Percentiles rank a stretch among this genome's conserved stretches.
Evolutionary conservation across 2,329 filamentous ascomycete genomes (phyloP).

Genomic region (Keithomyces neogunnii): DNA sequence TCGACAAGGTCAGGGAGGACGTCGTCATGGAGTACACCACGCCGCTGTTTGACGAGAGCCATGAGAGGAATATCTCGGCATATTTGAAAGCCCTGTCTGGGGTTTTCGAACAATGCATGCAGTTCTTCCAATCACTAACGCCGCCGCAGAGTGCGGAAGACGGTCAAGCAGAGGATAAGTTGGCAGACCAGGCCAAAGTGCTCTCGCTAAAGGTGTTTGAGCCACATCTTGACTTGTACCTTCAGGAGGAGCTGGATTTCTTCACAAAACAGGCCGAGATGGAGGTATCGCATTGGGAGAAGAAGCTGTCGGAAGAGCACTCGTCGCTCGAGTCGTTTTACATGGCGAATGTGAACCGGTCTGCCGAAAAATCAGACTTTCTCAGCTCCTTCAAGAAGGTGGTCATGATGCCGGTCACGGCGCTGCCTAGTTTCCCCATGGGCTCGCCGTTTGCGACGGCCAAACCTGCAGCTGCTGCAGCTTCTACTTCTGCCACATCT

Average conservation of each 20-base stretch:
- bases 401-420: conserved; percentile 97
- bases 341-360: conserved; percentile 90
- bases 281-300: conserved; percentile 81
- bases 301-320: conserved; percentile 83
- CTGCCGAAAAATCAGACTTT: conserved; percentile 95
- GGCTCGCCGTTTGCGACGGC: conserved; percentile 47
- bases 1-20: conserved; percentile 77
- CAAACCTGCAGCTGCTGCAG: conserved; percentile 19
- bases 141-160: conserved; percentile 43
- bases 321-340: conserved; percentile 86
- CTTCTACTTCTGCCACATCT: conserved; percentile 4
- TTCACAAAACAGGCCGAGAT: conserved; percentile 70
- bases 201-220: conserved; percentile 72
- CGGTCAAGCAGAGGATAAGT: conserved; percentile 41
- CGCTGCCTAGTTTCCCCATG: conserved; percentile 61
- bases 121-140: conserved; percentile 64
- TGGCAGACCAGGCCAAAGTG: conserved; percentile 55
- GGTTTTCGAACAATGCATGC: conserved; percentile 76
- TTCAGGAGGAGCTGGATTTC: conserved; percentile 82
- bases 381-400: conserved; percentile 96
- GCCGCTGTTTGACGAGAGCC: conserved; percentile 77
- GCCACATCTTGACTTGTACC: conserved; percentile 85
- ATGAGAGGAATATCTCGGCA: conserved; percentile 61
- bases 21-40: conserved; percentile 81
- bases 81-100: conserved; percentile 84